phyloP scores from a whole-genome alignment of 176 grass and related monocot species.

The Thalia dealbata region DNA sequence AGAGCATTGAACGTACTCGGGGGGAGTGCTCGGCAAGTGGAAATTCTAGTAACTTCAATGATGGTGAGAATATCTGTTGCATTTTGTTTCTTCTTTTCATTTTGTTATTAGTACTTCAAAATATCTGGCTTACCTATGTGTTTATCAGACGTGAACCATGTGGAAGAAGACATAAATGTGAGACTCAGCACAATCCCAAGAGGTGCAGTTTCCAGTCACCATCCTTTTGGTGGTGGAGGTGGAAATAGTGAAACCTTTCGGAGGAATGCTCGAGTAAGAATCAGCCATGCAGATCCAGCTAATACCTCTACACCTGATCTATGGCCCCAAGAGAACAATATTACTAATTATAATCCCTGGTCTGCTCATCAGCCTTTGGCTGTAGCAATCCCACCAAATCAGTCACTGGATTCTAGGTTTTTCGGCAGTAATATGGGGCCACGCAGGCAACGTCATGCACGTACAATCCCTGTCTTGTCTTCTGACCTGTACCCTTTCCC shows the following conservation, averaged over 20 bases:
- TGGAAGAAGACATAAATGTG: not conserved
- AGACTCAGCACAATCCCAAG: not conserved
- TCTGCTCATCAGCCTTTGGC: slow-evolving; percentile 7
- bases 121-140: not conserved
- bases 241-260: slow-evolving; percentile 13
- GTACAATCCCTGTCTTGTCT: slow-evolving; percentile 1
- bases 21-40: slow-evolving; percentile 15
- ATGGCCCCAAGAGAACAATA: slow-evolving; percentile 13
- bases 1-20: slow-evolving; percentile 6
- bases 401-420: not conserved
- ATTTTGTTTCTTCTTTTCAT: not conserved
- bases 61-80: slow-evolving; percentile 7
- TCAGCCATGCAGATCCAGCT: slow-evolving; percentile 4
- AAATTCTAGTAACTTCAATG: slow-evolving; percentile 1
- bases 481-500: slow-evolving; percentile 10
- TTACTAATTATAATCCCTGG: slow-evolving; percentile 3
- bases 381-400: not conserved
- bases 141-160: not conserved
- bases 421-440: not conserved
- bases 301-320: slow-evolving; percentile 5
- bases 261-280: slow-evolving; percentile 19
- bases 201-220: not conserved
- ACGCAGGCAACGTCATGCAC: not conserved
- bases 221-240: slow-evolving; percentile 3
- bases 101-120: slow-evolving; percentile 1